Evolutionary conservation across 306 rosid genomes (phyloP).

Genomic region (Quercus parvula): DNA sequence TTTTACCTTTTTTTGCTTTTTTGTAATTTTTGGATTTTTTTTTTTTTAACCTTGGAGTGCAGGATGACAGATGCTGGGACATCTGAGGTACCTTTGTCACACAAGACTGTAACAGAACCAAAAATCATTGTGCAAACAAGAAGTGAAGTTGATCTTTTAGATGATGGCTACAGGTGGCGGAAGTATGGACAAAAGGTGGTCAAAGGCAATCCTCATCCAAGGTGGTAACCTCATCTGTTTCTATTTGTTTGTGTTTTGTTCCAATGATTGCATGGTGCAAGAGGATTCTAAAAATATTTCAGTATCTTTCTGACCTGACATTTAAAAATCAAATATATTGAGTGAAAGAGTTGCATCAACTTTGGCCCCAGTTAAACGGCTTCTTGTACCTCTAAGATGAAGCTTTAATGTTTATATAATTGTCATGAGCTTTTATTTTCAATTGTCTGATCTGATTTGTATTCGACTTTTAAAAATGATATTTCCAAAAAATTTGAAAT

Average conservation of each 20-base stretch:
- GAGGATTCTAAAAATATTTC: not conserved
- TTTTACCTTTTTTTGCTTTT: not conserved
- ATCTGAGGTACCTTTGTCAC: slow-evolving; percentile 60
- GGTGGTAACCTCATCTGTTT: slow-evolving; percentile 45
- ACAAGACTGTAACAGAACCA: slow-evolving; percentile 85
- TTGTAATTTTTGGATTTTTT: slow-evolving; percentile 6
- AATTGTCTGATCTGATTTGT: not conserved
- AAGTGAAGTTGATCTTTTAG: slow-evolving; percentile 93
- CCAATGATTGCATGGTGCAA: not conserved
- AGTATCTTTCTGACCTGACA: not conserved
- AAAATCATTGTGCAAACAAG: slow-evolving; percentile 94
- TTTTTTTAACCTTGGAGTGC: slow-evolving; percentile 27
- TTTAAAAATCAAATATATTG: slow-evolving; percentile 6
- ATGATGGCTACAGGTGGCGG: slow-evolving; percentile 97
- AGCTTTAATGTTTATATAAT: not conserved
- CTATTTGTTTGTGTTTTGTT: slow-evolving; percentile 11
- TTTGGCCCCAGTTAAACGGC: slow-evolving; percentile 5
- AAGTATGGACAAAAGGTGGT: slow-evolving; percentile 98
- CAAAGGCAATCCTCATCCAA: slow-evolving; percentile 97
- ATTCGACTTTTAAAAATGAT: not conserved
- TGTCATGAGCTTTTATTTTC: not conserved
- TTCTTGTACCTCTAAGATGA: not conserved
- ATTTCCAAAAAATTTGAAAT: not conserved
- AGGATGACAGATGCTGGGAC: slow-evolving; percentile 63
- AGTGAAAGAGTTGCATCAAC: not conserved